Conservation (phyloP, 1,284 basidiomycete species). For the Calocybe gambosa region DNA sequence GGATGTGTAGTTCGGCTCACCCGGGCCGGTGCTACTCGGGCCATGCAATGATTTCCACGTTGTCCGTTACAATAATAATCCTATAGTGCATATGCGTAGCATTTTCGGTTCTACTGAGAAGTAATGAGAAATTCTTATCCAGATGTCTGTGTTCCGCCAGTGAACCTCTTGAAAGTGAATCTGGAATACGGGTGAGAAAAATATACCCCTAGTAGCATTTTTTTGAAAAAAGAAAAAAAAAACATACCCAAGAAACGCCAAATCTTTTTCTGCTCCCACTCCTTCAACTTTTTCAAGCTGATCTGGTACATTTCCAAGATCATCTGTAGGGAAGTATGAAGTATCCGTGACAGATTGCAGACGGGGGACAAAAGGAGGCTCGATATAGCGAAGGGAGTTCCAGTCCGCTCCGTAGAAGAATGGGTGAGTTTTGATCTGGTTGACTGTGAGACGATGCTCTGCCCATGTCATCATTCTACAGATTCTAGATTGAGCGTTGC, state of each 20-base stretch:
- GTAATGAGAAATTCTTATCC: slow-evolving; percentile 10
- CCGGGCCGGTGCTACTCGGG: slow-evolving; percentile 6
- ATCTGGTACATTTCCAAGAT: slow-evolving; percentile 80
- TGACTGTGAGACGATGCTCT: slow-evolving; percentile 72
- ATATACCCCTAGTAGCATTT: slow-evolving; percentile 1
- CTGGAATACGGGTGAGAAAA: slow-evolving; percentile 30
- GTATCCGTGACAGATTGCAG: slow-evolving; percentile 92
- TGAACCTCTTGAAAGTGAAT: slow-evolving; percentile 80
- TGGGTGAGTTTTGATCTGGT: slow-evolving; percentile 89
- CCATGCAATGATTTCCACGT: background rate
- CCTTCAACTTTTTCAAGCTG: slow-evolving; percentile 66
- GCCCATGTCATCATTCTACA: slow-evolving; percentile 80
- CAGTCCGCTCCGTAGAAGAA: slow-evolving; percentile 99
- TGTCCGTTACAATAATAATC: slow-evolving; percentile 8
- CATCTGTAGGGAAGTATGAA: slow-evolving; percentile 96
- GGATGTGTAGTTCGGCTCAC: background rate
- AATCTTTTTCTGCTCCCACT: slow-evolving; percentile 77
- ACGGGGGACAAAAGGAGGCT: slow-evolving; percentile 93
- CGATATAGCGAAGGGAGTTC: slow-evolving; percentile 85
- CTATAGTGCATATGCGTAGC: no score
- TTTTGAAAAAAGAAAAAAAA: background rate
- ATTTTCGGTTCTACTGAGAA: slow-evolving; percentile 1
- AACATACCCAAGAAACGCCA: slow-evolving; percentile 86
- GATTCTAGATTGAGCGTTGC: slow-evolving; percentile 4
- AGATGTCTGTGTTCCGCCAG: slow-evolving; percentile 30